Base-by-base conservation (phyloP, 148 eudicot genomes). In the Rhododendron simsii region DNA sequence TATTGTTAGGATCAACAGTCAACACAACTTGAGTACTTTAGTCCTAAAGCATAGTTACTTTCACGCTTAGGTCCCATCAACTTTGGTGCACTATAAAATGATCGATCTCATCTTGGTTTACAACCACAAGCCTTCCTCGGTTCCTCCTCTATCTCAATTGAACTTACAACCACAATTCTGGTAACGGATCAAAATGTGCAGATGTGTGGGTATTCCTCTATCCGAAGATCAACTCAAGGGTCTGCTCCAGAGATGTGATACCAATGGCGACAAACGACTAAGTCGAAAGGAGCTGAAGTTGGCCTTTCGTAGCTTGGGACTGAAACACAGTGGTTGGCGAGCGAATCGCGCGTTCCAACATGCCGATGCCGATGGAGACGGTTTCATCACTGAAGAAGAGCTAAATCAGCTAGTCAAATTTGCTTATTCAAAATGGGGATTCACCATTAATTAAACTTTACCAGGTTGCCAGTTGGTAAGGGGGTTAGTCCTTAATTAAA, bases 281-380 rank as follows among this genome's bases (percentile, higher is more conserved):
- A 84, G 79, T 23, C 28, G 26, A 26, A 84, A 45, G n/a, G 79
- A 84, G 37, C 18, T 84, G 8, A 84, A 84, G 80, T 39, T 69
- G 33, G 80, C 80, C 16, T 84, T 84, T 13, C n/a, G 15, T 4
- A 74, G 67, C 80, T 26, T 84, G 33, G 81, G 86, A 33, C 11
- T 84, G 61, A 48, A 26, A 11, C 41, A 39, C 2, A 6, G 47
- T 5, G 30, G 81, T 14, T 73, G 28, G 16, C 75, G 65, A 74
- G 30, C 80, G 0, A 1, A 10, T 2, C 37, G 33, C 1, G 81
- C 86, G 13, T 7, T 75, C 7, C 13, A 48, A 5, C 81, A 75
- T 35, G 81, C 81, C n/a, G 86, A 84, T 51, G 81, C 86, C 45
- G 37, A 84, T 33, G 69, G 71, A 73, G 86, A 84, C 23, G 81